These are phyloP conservation scores for Oryza meridionalis DNA, from an alignment of 176 grass and related monocot species.

Conservation along the genomic window DNA sequence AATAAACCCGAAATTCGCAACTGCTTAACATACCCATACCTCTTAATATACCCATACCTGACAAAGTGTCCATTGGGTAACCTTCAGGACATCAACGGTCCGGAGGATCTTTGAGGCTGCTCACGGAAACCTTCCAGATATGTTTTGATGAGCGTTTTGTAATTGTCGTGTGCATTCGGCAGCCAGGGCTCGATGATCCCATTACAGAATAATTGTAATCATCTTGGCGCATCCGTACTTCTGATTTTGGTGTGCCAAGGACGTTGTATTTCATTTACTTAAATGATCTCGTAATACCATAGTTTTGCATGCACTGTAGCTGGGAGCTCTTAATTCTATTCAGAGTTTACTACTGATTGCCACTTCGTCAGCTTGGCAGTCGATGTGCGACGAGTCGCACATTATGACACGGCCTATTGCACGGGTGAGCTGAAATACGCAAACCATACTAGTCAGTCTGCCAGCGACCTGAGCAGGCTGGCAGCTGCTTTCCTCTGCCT, in stretches of 20 bases:
- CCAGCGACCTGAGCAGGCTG: too few species aligned
- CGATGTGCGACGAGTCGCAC: background rate
- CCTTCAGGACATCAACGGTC: slow-evolving; percentile 64
- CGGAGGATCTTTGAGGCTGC: slow-evolving; percentile 61
- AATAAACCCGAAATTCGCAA: background rate
- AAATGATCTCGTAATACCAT: slow-evolving; percentile 24
- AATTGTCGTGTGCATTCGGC: slow-evolving; percentile 48
- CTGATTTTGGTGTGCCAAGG: slow-evolving; percentile 41
- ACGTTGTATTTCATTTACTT: slow-evolving; percentile 38
- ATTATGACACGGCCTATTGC: background rate
- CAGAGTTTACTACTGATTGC: too few species aligned
- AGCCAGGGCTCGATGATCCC: slow-evolving; percentile 11
- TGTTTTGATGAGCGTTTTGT: slow-evolving; percentile 37
- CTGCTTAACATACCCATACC: background rate
- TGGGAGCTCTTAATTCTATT: background rate
- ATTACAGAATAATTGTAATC: slow-evolving; percentile 59
- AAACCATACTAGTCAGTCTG: too few species aligned
- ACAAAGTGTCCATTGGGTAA: background rate
- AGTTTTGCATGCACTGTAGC: background rate
- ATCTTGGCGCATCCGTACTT: slow-evolving; percentile 44
- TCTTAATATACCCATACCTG: background rate
- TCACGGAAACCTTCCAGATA: slow-evolving; percentile 26
- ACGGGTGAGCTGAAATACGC: background rate
- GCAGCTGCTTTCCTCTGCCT: too few species aligned
- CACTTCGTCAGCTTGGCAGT: background rate